Conservation (phyloP, 257 asterid genomes). For the Datura wrightii region DNA sequence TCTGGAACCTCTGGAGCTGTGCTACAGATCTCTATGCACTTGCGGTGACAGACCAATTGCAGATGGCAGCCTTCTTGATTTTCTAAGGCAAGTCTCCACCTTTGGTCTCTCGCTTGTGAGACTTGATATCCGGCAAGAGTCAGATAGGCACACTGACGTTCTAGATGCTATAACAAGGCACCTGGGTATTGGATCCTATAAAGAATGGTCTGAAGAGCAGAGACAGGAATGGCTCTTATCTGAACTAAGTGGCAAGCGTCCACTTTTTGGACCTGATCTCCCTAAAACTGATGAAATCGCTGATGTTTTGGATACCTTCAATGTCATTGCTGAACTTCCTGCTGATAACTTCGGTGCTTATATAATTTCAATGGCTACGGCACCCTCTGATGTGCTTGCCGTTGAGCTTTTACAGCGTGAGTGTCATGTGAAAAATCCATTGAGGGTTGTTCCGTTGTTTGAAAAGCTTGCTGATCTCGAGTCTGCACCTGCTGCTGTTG, state of each 20-base stretch:
- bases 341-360: conserved; percentile 85
- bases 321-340: conserved; percentile 83
- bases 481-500: conserved; percentile 86
- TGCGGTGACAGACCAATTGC: conserved; percentile 89
- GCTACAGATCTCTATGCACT: conserved; percentile 86
- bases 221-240: conserved; percentile 94
- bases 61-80: conserved; percentile 96
- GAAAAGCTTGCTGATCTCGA: conserved; percentile 96
- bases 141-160: conserved; percentile 92
- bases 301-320: conserved; percentile 79
- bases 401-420: conserved; percentile 92
- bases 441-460: conserved; percentile 86
- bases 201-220: conserved; percentile 82
- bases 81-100: conserved; percentile 90
- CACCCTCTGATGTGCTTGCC: conserved; percentile 95
- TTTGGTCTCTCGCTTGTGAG: conserved; percentile 90
- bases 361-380: conserved; percentile 92
- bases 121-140: conserved; percentile 95
- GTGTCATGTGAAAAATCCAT: conserved; percentile 71
- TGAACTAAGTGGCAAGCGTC: conserved; percentile 86
- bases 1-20: conserved; percentile 93
- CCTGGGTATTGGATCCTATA: conserved; percentile 87
- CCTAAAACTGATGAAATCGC: conserved; percentile 89
- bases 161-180: conserved; percentile 83
- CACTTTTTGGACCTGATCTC: conserved; percentile 87